A percentile compares a stretch with the other conserved stretches of the same genome.
Conservation (phyloP, 495 filamentous ascomycete species). For the Hypoxylon subgilvum region DNA sequence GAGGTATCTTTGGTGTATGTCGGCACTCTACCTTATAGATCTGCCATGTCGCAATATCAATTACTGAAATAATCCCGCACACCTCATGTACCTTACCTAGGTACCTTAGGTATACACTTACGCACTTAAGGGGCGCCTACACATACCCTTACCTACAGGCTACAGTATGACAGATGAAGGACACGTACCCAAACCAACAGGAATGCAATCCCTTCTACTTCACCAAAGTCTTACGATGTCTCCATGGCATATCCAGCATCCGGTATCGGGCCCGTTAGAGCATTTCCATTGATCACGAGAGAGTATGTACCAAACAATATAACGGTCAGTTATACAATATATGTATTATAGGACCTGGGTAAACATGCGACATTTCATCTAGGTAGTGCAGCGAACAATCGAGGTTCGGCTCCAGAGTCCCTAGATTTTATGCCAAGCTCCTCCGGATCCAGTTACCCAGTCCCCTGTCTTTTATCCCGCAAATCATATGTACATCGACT, state of each 20-base stretch:
- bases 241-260: background rate
- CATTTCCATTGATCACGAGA: background rate
- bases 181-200: no score
- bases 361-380: slow-evolving; percentile 21
- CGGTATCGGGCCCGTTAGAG: slow-evolving; percentile 15
- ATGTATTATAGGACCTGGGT: no score
- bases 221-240: background rate
- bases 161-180: no score
- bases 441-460: slow-evolving; percentile 20
- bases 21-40: no score
- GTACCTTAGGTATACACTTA: background rate
- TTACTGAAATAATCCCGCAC: slow-evolving; percentile 28
- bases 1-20: background rate
- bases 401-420: slow-evolving; percentile 11
- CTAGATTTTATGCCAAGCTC: slow-evolving; percentile 26
- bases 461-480: slow-evolving; percentile 10
- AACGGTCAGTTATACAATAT: slow-evolving; percentile 11
- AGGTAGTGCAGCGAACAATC: slow-evolving; percentile 9
- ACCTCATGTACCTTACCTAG: slow-evolving; percentile 4
- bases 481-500: slow-evolving; percentile 22
- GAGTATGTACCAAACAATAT: background rate
- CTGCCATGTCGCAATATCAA: background rate
- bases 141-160: slow-evolving; percentile 1
- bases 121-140: background rate
- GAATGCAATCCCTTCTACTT: no score